phyloP scores from a whole-genome alignment of 2,329 filamentous ascomycete genomes.

The Pseudofabraea citricarpa region DNA sequence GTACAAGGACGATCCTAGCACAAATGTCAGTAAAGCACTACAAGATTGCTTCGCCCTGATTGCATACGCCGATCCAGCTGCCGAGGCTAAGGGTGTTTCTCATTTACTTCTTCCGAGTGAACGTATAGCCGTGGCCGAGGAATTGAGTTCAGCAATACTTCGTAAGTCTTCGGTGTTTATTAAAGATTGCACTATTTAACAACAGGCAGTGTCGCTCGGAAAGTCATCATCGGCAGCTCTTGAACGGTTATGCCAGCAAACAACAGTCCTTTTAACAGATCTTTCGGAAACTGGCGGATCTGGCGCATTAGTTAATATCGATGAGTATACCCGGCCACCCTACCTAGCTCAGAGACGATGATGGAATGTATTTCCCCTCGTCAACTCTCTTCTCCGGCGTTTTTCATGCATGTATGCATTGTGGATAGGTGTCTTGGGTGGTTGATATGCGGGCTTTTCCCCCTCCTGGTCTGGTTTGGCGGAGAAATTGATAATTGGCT shows the following conservation, averaged over 20 bases:
- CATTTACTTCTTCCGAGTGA: conserved; percentile 74
- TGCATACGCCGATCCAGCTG: conserved; percentile 79
- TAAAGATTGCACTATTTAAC: conserved; percentile 22
- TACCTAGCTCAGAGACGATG: not conserved
- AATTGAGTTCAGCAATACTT: conserved; percentile 89
- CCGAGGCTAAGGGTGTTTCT: conserved; percentile 67
- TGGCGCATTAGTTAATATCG: conserved; percentile 76
- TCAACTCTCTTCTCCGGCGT: conserved; percentile 9
- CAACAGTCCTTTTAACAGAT: conserved; percentile 78
- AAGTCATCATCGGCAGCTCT: conserved; percentile 84
- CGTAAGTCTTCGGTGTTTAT: conserved; percentile 31
- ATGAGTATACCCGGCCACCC: conserved; percentile 36
- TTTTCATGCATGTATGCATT: conserved; percentile 16
- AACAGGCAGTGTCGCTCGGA: conserved; percentile 69
- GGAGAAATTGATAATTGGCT: conserved; percentile 1
- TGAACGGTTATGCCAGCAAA: conserved; percentile 82
- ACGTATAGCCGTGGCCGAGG: conserved; percentile 77
- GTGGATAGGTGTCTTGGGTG: conserved; percentile 15
- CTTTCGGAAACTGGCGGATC: conserved; percentile 74
- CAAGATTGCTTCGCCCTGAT: conserved; percentile 84
- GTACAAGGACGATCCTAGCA: conserved; percentile 66
- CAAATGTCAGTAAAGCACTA: conserved; percentile 68
- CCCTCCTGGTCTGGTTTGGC: no score
- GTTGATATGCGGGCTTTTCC: no score
- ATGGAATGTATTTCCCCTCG: no score